phyloP scores from a whole-genome alignment of 345 rosid species.

The Hibiscus trionum region DNA sequence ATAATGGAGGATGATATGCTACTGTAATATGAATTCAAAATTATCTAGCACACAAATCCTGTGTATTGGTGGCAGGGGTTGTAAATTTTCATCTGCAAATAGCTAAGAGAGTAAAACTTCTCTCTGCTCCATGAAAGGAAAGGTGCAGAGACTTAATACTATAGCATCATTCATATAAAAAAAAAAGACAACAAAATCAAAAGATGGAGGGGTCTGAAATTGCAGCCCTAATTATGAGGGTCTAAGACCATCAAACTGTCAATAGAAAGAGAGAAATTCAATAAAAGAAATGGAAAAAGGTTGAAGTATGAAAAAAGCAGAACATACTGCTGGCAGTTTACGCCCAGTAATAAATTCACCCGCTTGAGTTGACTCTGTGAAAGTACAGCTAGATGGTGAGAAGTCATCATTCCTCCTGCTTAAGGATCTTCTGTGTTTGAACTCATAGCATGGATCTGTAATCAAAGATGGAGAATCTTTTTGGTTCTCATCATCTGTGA shows the following conservation, averaged over 20 bases:
- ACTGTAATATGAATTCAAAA: background rate
- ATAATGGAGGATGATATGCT: background rate
- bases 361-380: slow-evolving; percentile 61
- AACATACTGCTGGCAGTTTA: slow-evolving; percentile 36
- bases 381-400: slow-evolving; percentile 50
- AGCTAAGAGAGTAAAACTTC: background rate
- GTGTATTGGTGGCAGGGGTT: background rate
- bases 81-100: background rate
- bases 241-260: background rate
- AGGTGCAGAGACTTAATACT: background rate
- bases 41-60: background rate
- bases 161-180: background rate
- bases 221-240: background rate
- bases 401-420: slow-evolving; percentile 80
- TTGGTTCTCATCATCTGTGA: slow-evolving; percentile 50
- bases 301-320: background rate
- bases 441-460: slow-evolving; percentile 47
- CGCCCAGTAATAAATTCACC: slow-evolving; percentile 44
- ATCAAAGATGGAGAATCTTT: slow-evolving; percentile 46
- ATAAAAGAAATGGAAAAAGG: background rate
- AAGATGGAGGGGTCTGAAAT: background rate
- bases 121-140: background rate
- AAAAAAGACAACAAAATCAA: background rate
- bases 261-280: background rate
- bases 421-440: slow-evolving; percentile 58